phyloP scores from a whole-genome alignment of 305 asterid genomes.

The Ilex paraguariensis region DNA sequence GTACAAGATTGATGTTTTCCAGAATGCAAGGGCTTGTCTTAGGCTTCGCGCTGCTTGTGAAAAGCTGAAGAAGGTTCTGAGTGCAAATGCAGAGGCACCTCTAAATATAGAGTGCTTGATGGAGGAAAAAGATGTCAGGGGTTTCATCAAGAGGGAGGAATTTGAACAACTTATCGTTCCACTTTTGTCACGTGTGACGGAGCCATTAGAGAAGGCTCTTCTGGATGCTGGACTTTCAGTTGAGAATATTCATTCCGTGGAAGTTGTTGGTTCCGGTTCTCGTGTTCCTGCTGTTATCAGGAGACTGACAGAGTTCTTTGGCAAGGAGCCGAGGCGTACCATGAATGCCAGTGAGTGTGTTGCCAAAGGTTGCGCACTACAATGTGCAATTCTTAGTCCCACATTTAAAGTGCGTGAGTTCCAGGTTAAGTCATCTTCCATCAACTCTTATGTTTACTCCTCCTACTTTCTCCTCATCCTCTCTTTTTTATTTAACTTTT shows the following conservation, averaged over 20 bases:
- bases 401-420: conserved; percentile 91
- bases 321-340: conserved; percentile 88
- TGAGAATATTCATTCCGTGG: conserved; percentile 69
- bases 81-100: conserved; percentile 96
- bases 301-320: conserved; percentile 74
- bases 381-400: conserved; percentile 91
- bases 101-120: conserved; percentile 86
- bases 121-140: conserved; percentile 94
- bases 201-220: conserved; percentile 82
- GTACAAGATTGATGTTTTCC: conserved; percentile 82
- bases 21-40: conserved; percentile 89
- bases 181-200: conserved; percentile 78
- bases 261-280: conserved; percentile 92
- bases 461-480: too few species aligned
- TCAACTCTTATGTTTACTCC: too few species aligned
- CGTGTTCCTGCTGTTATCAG: conserved; percentile 82
- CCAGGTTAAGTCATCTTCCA: conserved; percentile 44
- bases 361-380: conserved; percentile 73
- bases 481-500: too few species aligned
- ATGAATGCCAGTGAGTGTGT: conserved; percentile 96
- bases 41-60: conserved; percentile 91
- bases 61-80: conserved; percentile 83
- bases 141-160: conserved; percentile 82
- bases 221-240: conserved; percentile 61
- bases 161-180: conserved; percentile 82